phyloP scores from a whole-genome alignment of 2,329 filamentous ascomycete genomes.

The Thermochaetoides dissita region DNA sequence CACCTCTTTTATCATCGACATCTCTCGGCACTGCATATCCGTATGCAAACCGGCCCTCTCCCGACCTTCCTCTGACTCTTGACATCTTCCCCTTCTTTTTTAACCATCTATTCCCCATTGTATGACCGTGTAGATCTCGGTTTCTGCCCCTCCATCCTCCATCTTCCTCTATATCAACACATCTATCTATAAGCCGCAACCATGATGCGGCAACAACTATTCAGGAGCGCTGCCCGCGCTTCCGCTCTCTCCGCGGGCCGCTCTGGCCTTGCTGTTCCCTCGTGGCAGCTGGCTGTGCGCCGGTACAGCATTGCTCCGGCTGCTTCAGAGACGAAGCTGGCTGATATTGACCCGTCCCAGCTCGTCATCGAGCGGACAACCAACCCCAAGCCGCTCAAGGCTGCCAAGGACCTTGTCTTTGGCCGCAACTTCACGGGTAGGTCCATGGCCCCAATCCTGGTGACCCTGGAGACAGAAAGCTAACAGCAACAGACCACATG shows the following conservation, averaged over 20 bases:
- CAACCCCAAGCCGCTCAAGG: slow-evolving; percentile 58
- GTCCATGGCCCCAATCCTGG: too few species aligned
- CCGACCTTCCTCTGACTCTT: neutral
- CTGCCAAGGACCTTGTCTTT: slow-evolving; percentile 75
- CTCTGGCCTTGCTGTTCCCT: slow-evolving; percentile 18
- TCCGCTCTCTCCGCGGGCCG: slow-evolving; percentile 17
- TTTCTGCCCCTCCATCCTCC: too few species aligned
- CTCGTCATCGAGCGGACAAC: slow-evolving; percentile 62
- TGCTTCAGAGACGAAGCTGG: slow-evolving; percentile 38
- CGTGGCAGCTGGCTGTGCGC: slow-evolving; percentile 19
- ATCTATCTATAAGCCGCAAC: slow-evolving; percentile 3
- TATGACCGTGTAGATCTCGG: too few species aligned
- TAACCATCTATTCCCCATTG: neutral
- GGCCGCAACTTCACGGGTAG: slow-evolving; percentile 80
- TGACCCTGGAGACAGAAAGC: too few species aligned
- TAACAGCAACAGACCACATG: slow-evolving; percentile 66
- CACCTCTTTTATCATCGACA: neutral
- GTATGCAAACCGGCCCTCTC: neutral
- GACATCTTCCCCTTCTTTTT: neutral
- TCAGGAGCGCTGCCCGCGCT: slow-evolving; percentile 21
- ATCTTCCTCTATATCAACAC: too few species aligned
- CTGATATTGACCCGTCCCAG: slow-evolving; percentile 62
- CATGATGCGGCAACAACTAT: slow-evolving; percentile 27
- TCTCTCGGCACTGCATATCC: neutral
- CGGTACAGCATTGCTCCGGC: slow-evolving; percentile 40